These are phyloP conservation scores for Hamamelis virginiana DNA, from an alignment of 164 flowering plant species.

Conservation along the genomic window DNA sequence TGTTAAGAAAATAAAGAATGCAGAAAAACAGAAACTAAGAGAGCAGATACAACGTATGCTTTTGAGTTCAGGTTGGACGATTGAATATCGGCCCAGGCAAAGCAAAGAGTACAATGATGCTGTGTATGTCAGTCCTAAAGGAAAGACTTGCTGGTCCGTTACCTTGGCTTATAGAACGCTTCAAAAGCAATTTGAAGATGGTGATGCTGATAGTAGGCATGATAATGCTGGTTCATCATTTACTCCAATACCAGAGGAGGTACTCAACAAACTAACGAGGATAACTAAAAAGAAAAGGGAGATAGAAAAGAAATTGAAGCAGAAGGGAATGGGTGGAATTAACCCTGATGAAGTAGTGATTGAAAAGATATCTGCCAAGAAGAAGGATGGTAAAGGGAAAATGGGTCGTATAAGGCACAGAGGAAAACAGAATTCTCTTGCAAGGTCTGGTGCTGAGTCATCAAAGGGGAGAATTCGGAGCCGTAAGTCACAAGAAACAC, in stretches of 20 bases:
- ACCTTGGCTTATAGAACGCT: conserved; percentile 62
- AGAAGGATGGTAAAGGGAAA: background rate
- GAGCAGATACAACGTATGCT: conserved; percentile 53
- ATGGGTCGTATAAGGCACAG: background rate
- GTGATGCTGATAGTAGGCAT: conserved; percentile 19
- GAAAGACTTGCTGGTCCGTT: conserved; percentile 73
- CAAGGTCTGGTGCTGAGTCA: background rate
- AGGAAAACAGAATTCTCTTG: background rate
- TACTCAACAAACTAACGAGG: conserved; percentile 31
- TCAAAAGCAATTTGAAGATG: conserved; percentile 36
- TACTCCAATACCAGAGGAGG: conserved; percentile 51
- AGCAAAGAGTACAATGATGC: conserved; percentile 63
- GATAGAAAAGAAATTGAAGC: conserved; percentile 21
- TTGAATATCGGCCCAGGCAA: conserved; percentile 60
- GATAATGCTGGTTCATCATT: conserved; percentile 28
- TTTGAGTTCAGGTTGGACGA: conserved; percentile 65
- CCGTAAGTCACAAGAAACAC: conserved; percentile 12
- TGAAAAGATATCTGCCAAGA: conserved; percentile 10
- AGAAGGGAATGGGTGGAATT: conserved; percentile 3
- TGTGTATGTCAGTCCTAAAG: conserved; percentile 62
- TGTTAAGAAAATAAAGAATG: conserved; percentile 6
- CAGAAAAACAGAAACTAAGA: conserved; percentile 49
- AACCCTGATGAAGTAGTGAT: conserved; percentile 3
- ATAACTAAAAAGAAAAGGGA: conserved; percentile 19
- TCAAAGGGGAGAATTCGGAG: conserved; percentile 10